Percentiles rank a stretch among this genome's conserved stretches.
Evolutionary conservation across 371 early-diverging fungal species (phyloP).

Genomic region (Umbelopsis sp.): DNA sequence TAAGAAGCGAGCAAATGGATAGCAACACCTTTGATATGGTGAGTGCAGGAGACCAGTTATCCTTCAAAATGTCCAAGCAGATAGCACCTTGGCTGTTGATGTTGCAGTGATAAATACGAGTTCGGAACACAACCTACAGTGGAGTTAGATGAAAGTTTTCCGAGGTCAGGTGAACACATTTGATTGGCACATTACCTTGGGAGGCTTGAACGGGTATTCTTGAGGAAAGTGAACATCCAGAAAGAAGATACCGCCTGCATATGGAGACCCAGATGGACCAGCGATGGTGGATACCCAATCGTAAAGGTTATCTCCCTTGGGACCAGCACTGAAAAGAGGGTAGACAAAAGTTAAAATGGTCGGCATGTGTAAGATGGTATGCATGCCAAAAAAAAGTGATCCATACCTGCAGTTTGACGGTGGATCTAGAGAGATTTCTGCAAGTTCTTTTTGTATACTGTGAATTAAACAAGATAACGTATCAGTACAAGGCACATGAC

Average conservation of each 20-base stretch:
- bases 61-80: constrained; percentile 97
- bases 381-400: neutral
- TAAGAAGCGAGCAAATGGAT: constrained; percentile 97
- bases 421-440: constrained; percentile 94
- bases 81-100: constrained; percentile 99
- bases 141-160: neutral
- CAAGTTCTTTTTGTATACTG: constrained; percentile 93
- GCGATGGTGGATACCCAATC: constrained; percentile 96
- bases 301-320: constrained; percentile 94
- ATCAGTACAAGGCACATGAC: constrained; percentile 19
- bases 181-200: constrained; percentile 66
- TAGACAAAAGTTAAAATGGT: too few species aligned
- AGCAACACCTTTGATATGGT: constrained; percentile 97
- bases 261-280: constrained; percentile 86
- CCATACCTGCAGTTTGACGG: constrained; percentile 89
- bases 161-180: too few species aligned
- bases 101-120: constrained; percentile 99
- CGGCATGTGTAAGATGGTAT: neutral
- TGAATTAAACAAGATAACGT: neutral
- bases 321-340: constrained; percentile 77
- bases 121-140: constrained; percentile 88
- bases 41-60: constrained; percentile 99
- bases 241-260: constrained; percentile 94
- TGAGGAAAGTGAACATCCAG: constrained; percentile 97
- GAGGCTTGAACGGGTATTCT: constrained; percentile 99